A percentile compares a stretch with the other conserved stretches of the same genome.
phyloP scores from a whole-genome alignment of 2,329 filamentous ascomycete genomes.

The Aulographum hederae region DNA sequence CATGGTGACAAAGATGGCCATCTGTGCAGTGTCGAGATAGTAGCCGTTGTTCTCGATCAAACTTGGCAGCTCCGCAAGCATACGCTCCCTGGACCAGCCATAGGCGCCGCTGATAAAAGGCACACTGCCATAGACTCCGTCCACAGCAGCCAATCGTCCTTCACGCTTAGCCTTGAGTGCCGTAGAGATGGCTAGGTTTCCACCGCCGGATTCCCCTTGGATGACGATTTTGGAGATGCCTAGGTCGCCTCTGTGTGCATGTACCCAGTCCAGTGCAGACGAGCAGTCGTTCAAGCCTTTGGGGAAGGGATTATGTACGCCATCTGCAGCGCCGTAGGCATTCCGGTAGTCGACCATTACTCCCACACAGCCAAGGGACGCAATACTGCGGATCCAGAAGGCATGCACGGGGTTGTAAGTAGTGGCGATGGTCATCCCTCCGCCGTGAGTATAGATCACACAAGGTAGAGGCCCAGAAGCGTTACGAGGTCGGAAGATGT shows the following conservation, averaged over 20 bases:
- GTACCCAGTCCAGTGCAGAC: conserved; percentile 10
- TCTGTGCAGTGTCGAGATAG: conserved; percentile 6
- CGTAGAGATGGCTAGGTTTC: conserved; percentile 11
- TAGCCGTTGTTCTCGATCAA: conserved; percentile 12
- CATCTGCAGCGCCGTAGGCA: conserved; percentile 9
- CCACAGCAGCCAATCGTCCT: conserved; percentile 7
- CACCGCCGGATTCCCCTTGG: conserved; percentile 14
- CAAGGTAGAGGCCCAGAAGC: conserved; percentile 7
- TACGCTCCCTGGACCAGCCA: neutral
- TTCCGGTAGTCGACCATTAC: conserved; percentile 15
- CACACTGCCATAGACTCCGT: conserved; percentile 3
- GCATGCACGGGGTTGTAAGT: conserved; percentile 9
- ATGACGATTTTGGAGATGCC: conserved; percentile 10
- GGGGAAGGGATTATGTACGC: conserved; percentile 9
- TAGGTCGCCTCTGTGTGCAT: conserved; percentile 8
- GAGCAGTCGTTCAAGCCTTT: conserved; percentile 13
- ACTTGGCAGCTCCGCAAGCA: conserved; percentile 8
- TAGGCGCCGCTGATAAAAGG: conserved; percentile 7
- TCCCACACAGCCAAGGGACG: conserved; percentile 9
- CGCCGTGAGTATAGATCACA: conserved; percentile 13
- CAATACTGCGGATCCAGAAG: conserved; percentile 8
- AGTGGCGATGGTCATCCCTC: conserved; percentile 11
- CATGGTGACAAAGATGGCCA: conserved; percentile 8
- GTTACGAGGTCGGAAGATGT: conserved; percentile 7
- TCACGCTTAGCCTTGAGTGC: conserved; percentile 5